Evolutionary conservation across 306 rosid genomes (phyloP), one percentile per base, ranked within the genome.

Genomic region (Mimosa pudica): DNA sequence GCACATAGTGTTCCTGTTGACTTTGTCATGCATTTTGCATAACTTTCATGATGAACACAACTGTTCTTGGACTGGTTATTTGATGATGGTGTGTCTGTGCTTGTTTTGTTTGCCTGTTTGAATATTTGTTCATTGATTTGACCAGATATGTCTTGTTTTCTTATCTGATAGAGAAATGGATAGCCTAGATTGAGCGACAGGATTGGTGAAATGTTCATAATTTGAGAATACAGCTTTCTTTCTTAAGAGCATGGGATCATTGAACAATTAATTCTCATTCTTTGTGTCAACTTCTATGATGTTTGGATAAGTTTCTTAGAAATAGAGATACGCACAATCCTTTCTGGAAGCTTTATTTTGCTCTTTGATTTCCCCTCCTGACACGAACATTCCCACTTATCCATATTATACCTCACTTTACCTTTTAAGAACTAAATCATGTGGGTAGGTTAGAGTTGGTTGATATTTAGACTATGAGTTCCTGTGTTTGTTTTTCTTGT

Each of bases 201-300:
- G 54, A 12, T 18, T 32, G 30, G 65, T 33, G 18, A 54, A 36
- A 61, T 20, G 8, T 47, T 46, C 57, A 36, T 61, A 35, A 35
- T 47, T 62, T 57, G 48, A 38, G 12, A 54, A 8, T 1, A 54
- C 45, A 52, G 8, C 10, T 3, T 70, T 58, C 63, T 70, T 58
- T 57, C 16, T 36, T 46, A 7, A 58, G 80, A 20, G 66, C 41
- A n/a, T 6, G 18, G 49, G 17, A 24, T 45, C 66, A 66, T 46
- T 47, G 64, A 36, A 18, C 35, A 60, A 18, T 24, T 68, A 47
- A 46, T 70, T 18, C 33, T 38, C 63, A 13, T 54, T 67, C 62
- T 33, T 35, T 45, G 41, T 17, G 52, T 45, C 55, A 81, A 68
- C 44, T 45, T 75, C 76, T 69, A 32, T 70, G 72, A 70, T 47